Conservation (phyloP, 176 grass and related monocot genomes). For the Lolium multiflorum region DNA sequence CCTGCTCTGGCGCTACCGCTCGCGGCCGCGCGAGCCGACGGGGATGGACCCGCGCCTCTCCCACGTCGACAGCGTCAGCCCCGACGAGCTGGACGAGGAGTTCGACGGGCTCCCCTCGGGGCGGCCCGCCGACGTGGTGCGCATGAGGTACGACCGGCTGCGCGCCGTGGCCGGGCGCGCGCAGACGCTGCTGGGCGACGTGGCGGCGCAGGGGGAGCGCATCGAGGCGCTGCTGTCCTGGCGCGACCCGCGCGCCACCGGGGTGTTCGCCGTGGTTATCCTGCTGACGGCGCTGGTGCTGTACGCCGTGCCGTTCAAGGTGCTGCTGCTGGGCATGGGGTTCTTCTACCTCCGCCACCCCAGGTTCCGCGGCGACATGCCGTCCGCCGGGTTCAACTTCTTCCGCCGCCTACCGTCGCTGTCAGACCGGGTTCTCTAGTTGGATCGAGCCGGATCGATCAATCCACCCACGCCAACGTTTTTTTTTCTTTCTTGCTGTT, state of each 20-base stretch:
- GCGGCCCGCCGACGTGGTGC: constrained; percentile 71
- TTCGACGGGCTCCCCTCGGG: constrained; percentile 84
- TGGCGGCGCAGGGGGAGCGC: constrained; percentile 89
- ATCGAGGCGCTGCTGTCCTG: constrained; percentile 87
- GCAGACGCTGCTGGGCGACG: constrained; percentile 90
- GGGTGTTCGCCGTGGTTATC: constrained; percentile 63
- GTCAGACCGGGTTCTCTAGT: constrained; percentile 80
- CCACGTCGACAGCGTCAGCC: constrained; percentile 75
- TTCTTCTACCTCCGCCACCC: constrained; percentile 93
- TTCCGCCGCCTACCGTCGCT: constrained; percentile 87
- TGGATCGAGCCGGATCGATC: constrained; percentile 33
- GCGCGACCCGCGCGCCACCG: constrained; percentile 88
- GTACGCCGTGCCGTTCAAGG: constrained; percentile 78
- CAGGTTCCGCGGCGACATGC: constrained; percentile 95
- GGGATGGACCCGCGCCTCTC: constrained; percentile 91
- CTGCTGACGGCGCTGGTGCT: constrained; percentile 69
- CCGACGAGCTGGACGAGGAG: constrained; percentile 98
- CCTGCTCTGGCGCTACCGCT: constrained; percentile 83
- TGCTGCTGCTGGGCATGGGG: constrained; percentile 70
- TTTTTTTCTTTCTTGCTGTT: neutral
- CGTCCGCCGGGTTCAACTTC: constrained; percentile 88
- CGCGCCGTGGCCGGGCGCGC: constrained; percentile 81
- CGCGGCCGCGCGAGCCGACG: constrained; percentile 56
- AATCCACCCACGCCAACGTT: neutral
- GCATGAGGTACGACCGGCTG: constrained; percentile 80